A percentile compares a stretch with the other conserved stretches of the same genome.
These are phyloP conservation scores for Coniella vitis DNA, from an alignment of 2,329 filamentous ascomycete species.

Conservation along the genomic window DNA sequence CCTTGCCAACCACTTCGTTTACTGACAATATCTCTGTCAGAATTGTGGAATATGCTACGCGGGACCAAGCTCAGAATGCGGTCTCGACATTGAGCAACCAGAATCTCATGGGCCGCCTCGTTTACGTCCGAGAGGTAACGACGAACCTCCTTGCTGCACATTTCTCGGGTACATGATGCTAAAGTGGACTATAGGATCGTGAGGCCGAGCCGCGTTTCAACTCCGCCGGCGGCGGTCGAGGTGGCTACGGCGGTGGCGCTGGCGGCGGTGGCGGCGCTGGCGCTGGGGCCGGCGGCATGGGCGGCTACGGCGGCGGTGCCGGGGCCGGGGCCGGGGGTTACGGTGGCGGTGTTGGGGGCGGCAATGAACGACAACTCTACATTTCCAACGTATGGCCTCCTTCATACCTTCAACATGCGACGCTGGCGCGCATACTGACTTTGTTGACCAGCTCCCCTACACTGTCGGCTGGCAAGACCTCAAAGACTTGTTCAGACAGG, in stretches of 20 bases:
- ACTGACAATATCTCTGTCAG: constrained; percentile 37
- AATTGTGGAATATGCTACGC: constrained; percentile 99
- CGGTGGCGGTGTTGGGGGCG: constrained; percentile 40
- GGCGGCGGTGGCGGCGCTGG: constrained; percentile 49
- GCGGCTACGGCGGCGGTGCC: constrained; percentile 35
- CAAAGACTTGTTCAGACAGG: constrained; percentile 97
- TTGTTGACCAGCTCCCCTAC: constrained; percentile 73
- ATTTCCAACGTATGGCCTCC: constrained; percentile 84
- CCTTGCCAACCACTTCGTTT: constrained; percentile 22
- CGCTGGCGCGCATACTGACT: constrained; percentile 20
- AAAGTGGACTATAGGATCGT: constrained; percentile 62
- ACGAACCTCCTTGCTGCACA: not conserved
- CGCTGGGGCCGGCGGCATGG: constrained; percentile 19
- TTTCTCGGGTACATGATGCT: constrained; percentile 9
- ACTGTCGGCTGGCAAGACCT: constrained; percentile 98
- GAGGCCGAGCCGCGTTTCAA: constrained; percentile 97
- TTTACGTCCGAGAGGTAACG: constrained; percentile 93
- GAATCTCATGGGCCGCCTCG: constrained; percentile 95
- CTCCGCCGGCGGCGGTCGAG: constrained; percentile 51
- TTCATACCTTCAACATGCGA: not conserved
- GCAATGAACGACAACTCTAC: constrained; percentile 84
- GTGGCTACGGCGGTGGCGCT: constrained; percentile 42
- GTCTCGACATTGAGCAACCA: constrained; percentile 98
- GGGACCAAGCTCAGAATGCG: constrained; percentile 96
- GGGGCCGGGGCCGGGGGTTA: not conserved